phyloP scores from a whole-genome alignment of 139 green algal species.

The Tetradesmus obliquus region DNA sequence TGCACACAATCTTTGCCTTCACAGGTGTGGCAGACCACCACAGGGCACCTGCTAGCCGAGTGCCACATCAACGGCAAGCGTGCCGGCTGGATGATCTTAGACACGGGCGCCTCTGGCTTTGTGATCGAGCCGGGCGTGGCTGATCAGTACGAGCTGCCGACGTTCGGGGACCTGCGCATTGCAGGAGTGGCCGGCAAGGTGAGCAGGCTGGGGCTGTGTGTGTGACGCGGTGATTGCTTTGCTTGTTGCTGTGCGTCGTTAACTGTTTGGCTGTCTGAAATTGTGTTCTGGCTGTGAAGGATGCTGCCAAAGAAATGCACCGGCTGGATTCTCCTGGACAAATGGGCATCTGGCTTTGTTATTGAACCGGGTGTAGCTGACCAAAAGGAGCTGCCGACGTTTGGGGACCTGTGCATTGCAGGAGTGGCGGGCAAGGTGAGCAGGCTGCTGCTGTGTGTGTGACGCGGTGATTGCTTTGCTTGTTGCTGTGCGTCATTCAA shows the following conservation, averaged over 20 bases:
- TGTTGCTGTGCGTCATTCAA: background rate
- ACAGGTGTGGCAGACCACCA: conserved; percentile 34
- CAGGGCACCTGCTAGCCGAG: conserved; percentile 43
- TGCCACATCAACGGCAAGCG: conserved; percentile 37
- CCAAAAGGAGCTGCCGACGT: background rate
- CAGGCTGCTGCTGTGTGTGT: no score
- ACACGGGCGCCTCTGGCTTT: conserved; percentile 43
- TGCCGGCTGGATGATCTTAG: conserved; percentile 47
- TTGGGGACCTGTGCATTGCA: conserved; percentile 25
- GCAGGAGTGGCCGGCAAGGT: conserved; percentile 42
- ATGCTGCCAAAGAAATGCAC: background rate
- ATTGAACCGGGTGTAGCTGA: conserved; percentile 12
- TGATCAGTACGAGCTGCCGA: background rate
- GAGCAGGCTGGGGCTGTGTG: background rate
- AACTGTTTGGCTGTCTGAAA: no score
- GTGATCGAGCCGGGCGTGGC: conserved; percentile 29
- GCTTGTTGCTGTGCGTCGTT: background rate
- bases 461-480: no score
- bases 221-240: no score
- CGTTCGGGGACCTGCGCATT: background rate
- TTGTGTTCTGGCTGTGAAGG: no score
- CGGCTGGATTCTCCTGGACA: conserved; percentile 39
- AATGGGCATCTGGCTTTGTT: conserved; percentile 32
- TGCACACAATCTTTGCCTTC: no score
- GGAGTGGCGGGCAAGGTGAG: conserved; percentile 38